phyloP scores from a whole-genome alignment of 164 flowering plant genomes.

The Santalum album region DNA sequence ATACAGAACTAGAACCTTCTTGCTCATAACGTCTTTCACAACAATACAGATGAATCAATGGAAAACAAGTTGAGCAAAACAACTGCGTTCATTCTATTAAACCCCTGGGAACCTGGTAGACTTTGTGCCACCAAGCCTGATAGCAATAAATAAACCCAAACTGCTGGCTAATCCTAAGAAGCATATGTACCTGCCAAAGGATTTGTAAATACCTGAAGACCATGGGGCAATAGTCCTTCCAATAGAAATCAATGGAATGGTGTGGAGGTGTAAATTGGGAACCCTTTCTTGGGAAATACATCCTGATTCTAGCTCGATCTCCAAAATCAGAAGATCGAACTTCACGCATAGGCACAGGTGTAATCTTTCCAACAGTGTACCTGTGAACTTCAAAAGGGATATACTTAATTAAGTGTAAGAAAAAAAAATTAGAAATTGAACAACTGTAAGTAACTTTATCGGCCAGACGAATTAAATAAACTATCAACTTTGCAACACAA shows the following conservation, averaged over 20 bases:
- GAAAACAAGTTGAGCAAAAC: too few species aligned
- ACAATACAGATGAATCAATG: too few species aligned
- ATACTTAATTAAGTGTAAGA: conserved; percentile 1
- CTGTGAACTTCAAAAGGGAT: conserved; percentile 35
- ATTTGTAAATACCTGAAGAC: conserved; percentile 68
- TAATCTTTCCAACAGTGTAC: conserved; percentile 95
- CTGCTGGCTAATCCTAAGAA: neutral
- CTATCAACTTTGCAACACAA: neutral
- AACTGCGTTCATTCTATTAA: too few species aligned
- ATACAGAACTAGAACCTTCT: too few species aligned
- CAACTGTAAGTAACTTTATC: too few species aligned
- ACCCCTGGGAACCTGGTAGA: too few species aligned
- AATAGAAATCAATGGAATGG: conserved; percentile 63
- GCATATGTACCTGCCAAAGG: neutral
- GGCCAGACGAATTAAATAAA: too few species aligned
- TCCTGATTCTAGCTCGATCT: conserved; percentile 69
- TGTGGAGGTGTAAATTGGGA: conserved; percentile 90
- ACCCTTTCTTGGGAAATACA: conserved; percentile 85
- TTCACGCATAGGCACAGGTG: conserved; percentile 92
- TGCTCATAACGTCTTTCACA: too few species aligned
- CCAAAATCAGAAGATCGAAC: conserved; percentile 95
- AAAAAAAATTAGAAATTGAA: neutral
- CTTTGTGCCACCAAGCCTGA: too few species aligned
- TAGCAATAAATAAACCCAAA: too few species aligned
- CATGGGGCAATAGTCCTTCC: conserved; percentile 99